Conservation (phyloP, 2,329 filamentous ascomycete species). For the Tolypocladium tundrense region DNA sequence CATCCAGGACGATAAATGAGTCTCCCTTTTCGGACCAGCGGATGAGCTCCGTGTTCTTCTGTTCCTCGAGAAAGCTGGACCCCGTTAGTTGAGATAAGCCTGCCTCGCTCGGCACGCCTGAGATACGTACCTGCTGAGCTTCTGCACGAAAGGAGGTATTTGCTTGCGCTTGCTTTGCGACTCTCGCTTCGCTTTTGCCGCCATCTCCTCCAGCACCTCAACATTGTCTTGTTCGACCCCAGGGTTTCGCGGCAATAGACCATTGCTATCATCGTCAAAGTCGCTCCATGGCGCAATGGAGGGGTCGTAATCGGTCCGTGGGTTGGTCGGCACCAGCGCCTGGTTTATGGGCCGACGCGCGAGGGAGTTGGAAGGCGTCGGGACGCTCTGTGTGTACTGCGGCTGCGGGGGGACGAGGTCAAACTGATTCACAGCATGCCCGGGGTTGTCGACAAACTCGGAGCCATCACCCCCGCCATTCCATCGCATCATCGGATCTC, state of each 20-base stretch:
- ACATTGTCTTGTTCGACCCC: slow-evolving; percentile 56
- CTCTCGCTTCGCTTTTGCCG: slow-evolving; percentile 74
- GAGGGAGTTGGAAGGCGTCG: slow-evolving; percentile 36
- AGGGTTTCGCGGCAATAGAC: slow-evolving; percentile 25
- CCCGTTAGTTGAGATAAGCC: background rate
- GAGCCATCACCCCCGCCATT: slow-evolving; percentile 25
- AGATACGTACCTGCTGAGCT: slow-evolving; percentile 77
- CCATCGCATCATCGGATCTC: slow-evolving; percentile 38
- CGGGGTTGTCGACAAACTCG: slow-evolving; percentile 24
- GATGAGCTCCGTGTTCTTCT: slow-evolving; percentile 88
- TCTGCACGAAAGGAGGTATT: slow-evolving; percentile 96
- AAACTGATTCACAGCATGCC: slow-evolving; percentile 24
- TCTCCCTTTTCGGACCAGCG: slow-evolving; percentile 95
- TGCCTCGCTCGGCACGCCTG: background rate
- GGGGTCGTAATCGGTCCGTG: slow-evolving; percentile 26
- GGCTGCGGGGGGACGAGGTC: slow-evolving; percentile 26
- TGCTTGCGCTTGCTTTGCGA: slow-evolving; percentile 85
- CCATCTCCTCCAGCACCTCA: slow-evolving; percentile 69
- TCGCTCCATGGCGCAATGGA: slow-evolving; percentile 28
- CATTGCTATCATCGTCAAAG: slow-evolving; percentile 29
- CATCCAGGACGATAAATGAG: slow-evolving; percentile 92
- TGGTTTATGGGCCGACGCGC: slow-evolving; percentile 42
- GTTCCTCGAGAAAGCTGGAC: slow-evolving; percentile 78
- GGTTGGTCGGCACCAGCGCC: slow-evolving; percentile 34
- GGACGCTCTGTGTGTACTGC: slow-evolving; percentile 19